Conservation (phyloP, 495 filamentous ascomycete species). For the Penicillium subrubescens region DNA sequence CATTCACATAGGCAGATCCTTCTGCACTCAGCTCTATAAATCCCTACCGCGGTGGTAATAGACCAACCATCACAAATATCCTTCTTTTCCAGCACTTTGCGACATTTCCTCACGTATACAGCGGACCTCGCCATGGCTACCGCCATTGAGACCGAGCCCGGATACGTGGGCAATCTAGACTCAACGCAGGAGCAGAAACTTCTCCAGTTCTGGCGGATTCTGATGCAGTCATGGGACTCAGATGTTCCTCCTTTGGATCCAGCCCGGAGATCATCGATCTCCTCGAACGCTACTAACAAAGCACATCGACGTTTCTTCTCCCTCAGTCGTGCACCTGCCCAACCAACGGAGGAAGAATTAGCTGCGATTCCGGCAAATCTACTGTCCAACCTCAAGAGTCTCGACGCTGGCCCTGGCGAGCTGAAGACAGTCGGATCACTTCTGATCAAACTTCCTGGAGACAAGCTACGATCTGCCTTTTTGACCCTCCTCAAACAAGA, state of each 20-base stretch:
- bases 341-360: conserved; percentile 14
- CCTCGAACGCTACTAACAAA: conserved; percentile 6
- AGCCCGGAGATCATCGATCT: conserved; percentile 3
- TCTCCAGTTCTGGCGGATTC: conserved; percentile 18
- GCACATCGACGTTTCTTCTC: conserved; percentile 22
- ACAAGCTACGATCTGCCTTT: conserved; percentile 71
- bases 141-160: background rate
- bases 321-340: conserved; percentile 13
- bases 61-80: background rate
- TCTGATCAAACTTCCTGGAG: conserved; percentile 54
- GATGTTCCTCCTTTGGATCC: conserved; percentile 4
- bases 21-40: background rate
- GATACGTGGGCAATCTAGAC: conserved; percentile 21
- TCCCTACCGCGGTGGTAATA: background rate
- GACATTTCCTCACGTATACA: background rate
- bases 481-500: conserved; percentile 90
- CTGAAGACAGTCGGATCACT: conserved; percentile 28
- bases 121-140: background rate
- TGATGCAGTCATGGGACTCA: conserved; percentile 26
- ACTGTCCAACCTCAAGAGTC: conserved; percentile 21
- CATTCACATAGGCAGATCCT: background rate
- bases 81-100: background rate
- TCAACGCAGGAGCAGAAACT: conserved; percentile 18
- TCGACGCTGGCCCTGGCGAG: conserved; percentile 24
- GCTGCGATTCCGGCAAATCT: conserved; percentile 23